A percentile compares a stretch with the other conserved stretches of the same genome.
Evolutionary conservation across 2,329 filamentous ascomycete genomes (phyloP).

Genomic region (Xylariaceae sp.): DNA sequence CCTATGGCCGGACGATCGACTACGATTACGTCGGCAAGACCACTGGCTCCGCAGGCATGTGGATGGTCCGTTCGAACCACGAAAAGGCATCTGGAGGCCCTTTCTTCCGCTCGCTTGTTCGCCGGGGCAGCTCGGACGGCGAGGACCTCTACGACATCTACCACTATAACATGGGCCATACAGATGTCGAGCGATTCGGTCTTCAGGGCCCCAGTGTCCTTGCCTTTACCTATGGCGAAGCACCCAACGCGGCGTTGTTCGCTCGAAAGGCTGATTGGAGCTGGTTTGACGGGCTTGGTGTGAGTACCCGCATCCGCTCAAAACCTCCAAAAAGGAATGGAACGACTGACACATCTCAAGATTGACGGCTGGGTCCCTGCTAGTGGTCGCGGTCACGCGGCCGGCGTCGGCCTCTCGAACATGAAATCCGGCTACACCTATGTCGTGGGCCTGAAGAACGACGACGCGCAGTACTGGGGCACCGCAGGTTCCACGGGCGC

Average conservation of each 20-base stretch:
- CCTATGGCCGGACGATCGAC: conserved; percentile 33
- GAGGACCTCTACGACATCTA: conserved; percentile 40
- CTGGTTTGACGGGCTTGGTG: conserved; percentile 28
- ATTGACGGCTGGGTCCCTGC: conserved; percentile 29
- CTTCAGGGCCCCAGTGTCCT: conserved; percentile 37
- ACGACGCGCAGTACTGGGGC: conserved; percentile 33
- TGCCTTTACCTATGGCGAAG: conserved; percentile 32
- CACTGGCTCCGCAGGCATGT: conserved; percentile 31
- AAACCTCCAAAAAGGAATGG: background rate
- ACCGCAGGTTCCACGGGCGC: conserved; percentile 21
- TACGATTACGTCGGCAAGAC: conserved; percentile 35
- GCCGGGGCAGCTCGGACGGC: conserved; percentile 30
- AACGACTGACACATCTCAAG: conserved; percentile 5
- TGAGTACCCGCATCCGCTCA: conserved; percentile 6
- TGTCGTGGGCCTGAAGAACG: conserved; percentile 32
- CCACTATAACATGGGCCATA: conserved; percentile 34
- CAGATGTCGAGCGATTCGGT: conserved; percentile 36
- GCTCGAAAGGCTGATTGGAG: conserved; percentile 31
- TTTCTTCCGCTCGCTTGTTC: conserved; percentile 36
- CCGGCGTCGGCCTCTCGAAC: conserved; percentile 30
- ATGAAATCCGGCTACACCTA: conserved; percentile 35
- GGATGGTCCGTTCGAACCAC: conserved; percentile 35
- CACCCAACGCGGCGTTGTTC: conserved; percentile 32
- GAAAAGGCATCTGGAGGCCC: conserved; percentile 36
- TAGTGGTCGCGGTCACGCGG: conserved; percentile 23